Percentiles rank a stretch among this genome's conserved stretches.
Conservation (phyloP, 2,329 filamentous ascomycete species). For the Aspergillus bombycis region DNA sequence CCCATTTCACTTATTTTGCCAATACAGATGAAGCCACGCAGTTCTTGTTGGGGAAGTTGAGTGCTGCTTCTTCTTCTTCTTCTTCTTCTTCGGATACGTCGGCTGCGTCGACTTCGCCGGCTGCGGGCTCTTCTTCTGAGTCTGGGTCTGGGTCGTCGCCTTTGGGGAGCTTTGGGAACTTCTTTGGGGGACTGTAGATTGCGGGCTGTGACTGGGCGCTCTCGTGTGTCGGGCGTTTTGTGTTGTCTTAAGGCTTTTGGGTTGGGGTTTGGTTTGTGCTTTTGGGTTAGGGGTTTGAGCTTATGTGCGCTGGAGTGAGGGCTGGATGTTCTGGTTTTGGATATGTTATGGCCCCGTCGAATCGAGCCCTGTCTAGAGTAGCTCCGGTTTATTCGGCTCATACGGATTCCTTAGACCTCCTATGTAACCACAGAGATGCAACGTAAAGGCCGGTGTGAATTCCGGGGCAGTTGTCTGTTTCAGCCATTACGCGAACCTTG, state of each 20-base stretch:
- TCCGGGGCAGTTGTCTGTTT: neutral
- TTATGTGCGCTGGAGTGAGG: neutral
- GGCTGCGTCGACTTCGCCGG: neutral
- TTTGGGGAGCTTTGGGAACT: neutral
- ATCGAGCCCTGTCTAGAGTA: neutral
- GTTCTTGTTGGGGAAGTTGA: slow-evolving; percentile 27
- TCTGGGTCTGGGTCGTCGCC: neutral
- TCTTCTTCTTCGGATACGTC: neutral
- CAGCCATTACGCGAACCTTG: neutral
- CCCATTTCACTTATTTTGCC: slow-evolving; percentile 43
- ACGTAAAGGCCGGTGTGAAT: neutral
- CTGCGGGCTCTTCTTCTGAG: neutral
- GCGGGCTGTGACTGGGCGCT: too few relatives aligned
- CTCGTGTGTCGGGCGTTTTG: too few relatives aligned
- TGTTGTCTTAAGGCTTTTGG: neutral
- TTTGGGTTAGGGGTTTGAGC: too few relatives aligned
- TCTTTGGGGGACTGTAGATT: neutral
- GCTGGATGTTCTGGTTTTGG: neutral
- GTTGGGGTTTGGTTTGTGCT: neutral
- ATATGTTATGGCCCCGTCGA: neutral
- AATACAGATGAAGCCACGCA: slow-evolving; percentile 35
- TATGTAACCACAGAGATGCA: neutral
- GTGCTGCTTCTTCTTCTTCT: neutral
- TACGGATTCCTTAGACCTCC: too few relatives aligned
- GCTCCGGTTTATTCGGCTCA: neutral